Evolutionary conservation across 345 rosid genomes (phyloP), one percentile per base, ranked within the genome.

Genomic region (Populus simonii): DNA sequence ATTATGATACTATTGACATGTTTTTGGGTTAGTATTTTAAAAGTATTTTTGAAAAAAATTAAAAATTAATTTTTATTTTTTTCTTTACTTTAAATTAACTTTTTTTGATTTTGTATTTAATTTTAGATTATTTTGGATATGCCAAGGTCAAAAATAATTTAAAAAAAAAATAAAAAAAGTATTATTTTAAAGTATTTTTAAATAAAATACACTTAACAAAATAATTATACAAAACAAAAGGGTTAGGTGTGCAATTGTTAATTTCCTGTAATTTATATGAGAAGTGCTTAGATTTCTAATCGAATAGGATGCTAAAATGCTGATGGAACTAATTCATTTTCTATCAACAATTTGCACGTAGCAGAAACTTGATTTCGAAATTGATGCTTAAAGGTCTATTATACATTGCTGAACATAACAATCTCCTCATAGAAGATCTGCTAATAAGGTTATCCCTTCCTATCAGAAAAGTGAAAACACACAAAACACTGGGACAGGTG

Each of bases 381-480:
- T 70, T 66, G 70, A 82, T 41, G 25, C 72, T 75, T 10, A 71
- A 77, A 80, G 72, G 55, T 74, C 38, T 86, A 83, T 85, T 83
- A 75, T 80, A 86, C 88, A 88, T 79, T 23, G 63, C 76, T 74
- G 72, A 74, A 80, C 79, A 81, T 71, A 74, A 74, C 63, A 74
- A 71, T 80, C 76, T 78, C 82, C 80, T 39, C 33, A 57, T 13
- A 67, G 78, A 80, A 88, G 87, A 84, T 77, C 25, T 76, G 74
- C 63, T 57, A 57, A 35, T 11, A 74, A 57, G 78, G 76, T 73
- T 55, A 77, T 82, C 66, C 78, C 70, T 76, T 57, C 62, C 75
- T 80, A 81, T 75, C 79, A 67, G 75, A 77, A 80, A 73, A 81
- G 41, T 61, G 76, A 75, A 77, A 75, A 68, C 86, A 86, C 88